Evolutionary conservation across 257 asterid genomes (phyloP).

Genomic region (Ilex asprella): DNA sequence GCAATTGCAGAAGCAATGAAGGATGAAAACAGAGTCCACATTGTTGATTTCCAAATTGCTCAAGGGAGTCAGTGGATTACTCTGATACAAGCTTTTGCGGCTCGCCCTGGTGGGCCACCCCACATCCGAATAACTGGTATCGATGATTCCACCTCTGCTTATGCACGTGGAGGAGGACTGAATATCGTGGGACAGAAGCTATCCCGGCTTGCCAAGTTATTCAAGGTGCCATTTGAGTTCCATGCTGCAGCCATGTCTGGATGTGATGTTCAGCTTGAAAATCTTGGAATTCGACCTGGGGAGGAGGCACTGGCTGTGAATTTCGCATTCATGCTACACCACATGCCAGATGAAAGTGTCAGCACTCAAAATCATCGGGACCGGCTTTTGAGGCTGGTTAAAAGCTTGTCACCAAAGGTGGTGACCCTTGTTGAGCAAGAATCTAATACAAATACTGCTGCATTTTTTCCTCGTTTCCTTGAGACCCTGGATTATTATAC

Average conservation of each 20-base stretch:
- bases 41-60: conserved; percentile 25
- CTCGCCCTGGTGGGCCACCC: conserved; percentile 28
- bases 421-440: conserved; percentile 36
- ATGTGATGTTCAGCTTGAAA: conserved; percentile 11
- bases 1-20: conserved; percentile 31
- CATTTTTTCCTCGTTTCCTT: conserved; percentile 21
- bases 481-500: conserved; percentile 21
- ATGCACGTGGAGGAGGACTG: conserved; percentile 22
- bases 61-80: conserved; percentile 31
- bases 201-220: conserved; percentile 13
- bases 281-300: conserved; percentile 11
- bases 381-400: conserved; percentile 26
- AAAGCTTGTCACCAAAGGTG: conserved; percentile 25
- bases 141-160: conserved; percentile 19
- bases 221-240: conserved; percentile 27
- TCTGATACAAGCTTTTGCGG: conserved; percentile 26
- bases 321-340: conserved; percentile 27
- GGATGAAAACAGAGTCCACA: conserved; percentile 20
- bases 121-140: conserved; percentile 24
- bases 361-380: conserved; percentile 24
- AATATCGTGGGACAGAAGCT: conserved; percentile 22
- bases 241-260: conserved; percentile 16
- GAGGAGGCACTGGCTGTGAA: conserved; percentile 29
- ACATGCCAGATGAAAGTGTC: conserved; percentile 35
- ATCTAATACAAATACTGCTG: conserved; percentile 27